These are phyloP conservation scores for Prosopis cineraria DNA, from an alignment of 306 rosid genomes.

Conservation along the genomic window DNA sequence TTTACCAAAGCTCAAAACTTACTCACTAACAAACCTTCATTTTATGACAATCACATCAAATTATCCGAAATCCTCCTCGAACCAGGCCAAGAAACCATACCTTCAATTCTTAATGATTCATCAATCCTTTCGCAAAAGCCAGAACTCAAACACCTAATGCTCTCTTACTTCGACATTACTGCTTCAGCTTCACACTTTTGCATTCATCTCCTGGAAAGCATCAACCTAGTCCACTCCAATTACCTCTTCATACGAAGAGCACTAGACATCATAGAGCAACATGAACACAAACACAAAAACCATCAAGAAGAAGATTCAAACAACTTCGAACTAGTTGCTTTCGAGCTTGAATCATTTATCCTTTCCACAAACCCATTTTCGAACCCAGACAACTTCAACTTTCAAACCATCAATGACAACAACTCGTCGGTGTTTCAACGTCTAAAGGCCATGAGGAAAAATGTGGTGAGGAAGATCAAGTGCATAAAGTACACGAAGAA, in stretches of 20 bases:
- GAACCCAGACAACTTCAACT: slow-evolving; percentile 36
- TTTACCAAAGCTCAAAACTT: slow-evolving; percentile 44
- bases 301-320: neutral
- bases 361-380: slow-evolving; percentile 45
- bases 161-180: slow-evolving; percentile 56
- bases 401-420: slow-evolving; percentile 43
- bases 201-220: slow-evolving; percentile 51
- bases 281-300: neutral
- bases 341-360: slow-evolving; percentile 40
- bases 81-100: slow-evolving; percentile 53
- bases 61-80: slow-evolving; percentile 53
- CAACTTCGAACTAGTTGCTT: slow-evolving; percentile 21
- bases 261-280: slow-evolving; percentile 34
- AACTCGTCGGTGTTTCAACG: slow-evolving; percentile 38
- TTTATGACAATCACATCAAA: neutral
- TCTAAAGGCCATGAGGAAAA: slow-evolving; percentile 50
- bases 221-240: slow-evolving; percentile 41
- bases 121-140: slow-evolving; percentile 36
- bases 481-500: slow-evolving; percentile 38
- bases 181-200: slow-evolving; percentile 64
- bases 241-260: slow-evolving; percentile 39
- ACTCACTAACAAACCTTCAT: slow-evolving; percentile 42
- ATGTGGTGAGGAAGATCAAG: slow-evolving; percentile 47
- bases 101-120: slow-evolving; percentile 43
- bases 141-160: slow-evolving; percentile 49